Evolutionary conservation across 2,329 filamentous ascomycete genomes (phyloP).

Genomic region (Mycosphaerelloides madeirae): DNA sequence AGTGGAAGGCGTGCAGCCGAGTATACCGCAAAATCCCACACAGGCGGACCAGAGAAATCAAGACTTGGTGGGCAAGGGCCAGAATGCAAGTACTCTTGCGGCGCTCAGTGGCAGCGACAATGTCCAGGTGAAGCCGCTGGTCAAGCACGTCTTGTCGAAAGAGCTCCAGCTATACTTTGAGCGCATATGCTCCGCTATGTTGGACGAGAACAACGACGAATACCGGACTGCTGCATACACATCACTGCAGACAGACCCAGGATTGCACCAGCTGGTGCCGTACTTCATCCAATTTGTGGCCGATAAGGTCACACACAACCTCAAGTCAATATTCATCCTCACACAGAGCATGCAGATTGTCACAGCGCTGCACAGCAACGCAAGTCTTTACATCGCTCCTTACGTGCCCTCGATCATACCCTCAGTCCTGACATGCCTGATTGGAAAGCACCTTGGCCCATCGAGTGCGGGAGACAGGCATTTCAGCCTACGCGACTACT

Average conservation of each 20-base stretch:
- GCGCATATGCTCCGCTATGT: constrained; percentile 81
- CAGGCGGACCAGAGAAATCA: constrained; percentile 67
- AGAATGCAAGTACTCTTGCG: constrained; percentile 79
- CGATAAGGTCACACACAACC: constrained; percentile 89
- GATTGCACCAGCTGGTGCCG: constrained; percentile 88
- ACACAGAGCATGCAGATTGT: constrained; percentile 90
- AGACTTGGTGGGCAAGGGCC: constrained; percentile 84
- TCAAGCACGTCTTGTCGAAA: constrained; percentile 94
- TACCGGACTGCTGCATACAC: constrained; percentile 80
- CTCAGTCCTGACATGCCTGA: constrained; percentile 83
- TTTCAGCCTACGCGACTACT: constrained; percentile 77
- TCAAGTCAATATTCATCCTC: constrained; percentile 84
- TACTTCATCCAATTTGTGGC: constrained; percentile 96
- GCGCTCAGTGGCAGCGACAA: constrained; percentile 80
- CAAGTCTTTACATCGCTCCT: constrained; percentile 68
- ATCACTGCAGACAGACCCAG: constrained; percentile 81
- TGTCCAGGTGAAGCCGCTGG: constrained; percentile 76
- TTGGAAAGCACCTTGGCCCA: constrained; percentile 72
- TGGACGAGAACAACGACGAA: constrained; percentile 85
- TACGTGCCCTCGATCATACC: constrained; percentile 70
- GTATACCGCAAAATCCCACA: constrained; percentile 93
- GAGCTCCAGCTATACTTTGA: constrained; percentile 96
- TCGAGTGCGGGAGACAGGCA: constrained; percentile 53
- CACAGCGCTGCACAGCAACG: constrained; percentile 77
- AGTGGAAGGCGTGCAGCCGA: constrained; percentile 93